A percentile compares a stretch with the other conserved stretches of the same genome.
phyloP scores from a whole-genome alignment of 2,329 filamentous ascomycete genomes.

The Dothistroma septosporum region DNA sequence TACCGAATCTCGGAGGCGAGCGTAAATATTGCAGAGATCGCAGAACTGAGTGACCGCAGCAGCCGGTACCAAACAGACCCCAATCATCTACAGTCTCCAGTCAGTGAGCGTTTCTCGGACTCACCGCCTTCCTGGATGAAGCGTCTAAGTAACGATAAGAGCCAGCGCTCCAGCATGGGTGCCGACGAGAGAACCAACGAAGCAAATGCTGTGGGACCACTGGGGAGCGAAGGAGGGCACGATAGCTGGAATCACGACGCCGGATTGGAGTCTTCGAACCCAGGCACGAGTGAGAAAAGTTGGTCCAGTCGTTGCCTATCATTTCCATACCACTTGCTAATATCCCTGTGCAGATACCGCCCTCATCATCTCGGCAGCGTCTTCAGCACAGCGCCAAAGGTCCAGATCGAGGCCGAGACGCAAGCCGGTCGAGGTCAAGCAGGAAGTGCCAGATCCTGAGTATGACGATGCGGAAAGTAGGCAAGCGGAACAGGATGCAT shows the following conservation, averaged over 20 bases:
- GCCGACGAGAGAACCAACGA: neutral
- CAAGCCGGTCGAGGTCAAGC: neutral
- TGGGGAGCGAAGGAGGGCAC: neutral
- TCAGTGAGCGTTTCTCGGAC: slow-evolving; percentile 2
- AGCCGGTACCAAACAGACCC: neutral
- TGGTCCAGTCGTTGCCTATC: neutral
- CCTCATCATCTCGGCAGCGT: neutral
- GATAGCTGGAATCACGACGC: neutral
- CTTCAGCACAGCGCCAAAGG: neutral
- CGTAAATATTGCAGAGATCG: neutral
- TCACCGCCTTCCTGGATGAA: slow-evolving; percentile 2
- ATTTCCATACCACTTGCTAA: neutral
- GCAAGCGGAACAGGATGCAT: slow-evolving; percentile 1
- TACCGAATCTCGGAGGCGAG: neutral
- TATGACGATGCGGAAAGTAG: neutral
- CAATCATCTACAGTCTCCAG: neutral
- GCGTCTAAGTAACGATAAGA: neutral
- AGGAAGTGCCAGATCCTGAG: neutral
- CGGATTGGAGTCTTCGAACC: neutral
- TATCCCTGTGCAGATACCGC: neutral
- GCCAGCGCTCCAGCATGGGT: neutral
- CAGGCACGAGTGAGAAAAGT: neutral
- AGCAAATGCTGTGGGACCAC: neutral
- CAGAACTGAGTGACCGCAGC: neutral
- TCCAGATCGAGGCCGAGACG: neutral